Conservation (phyloP, 352 stramenopile genomes). For the Paralagenidium karlingii region DNA sequence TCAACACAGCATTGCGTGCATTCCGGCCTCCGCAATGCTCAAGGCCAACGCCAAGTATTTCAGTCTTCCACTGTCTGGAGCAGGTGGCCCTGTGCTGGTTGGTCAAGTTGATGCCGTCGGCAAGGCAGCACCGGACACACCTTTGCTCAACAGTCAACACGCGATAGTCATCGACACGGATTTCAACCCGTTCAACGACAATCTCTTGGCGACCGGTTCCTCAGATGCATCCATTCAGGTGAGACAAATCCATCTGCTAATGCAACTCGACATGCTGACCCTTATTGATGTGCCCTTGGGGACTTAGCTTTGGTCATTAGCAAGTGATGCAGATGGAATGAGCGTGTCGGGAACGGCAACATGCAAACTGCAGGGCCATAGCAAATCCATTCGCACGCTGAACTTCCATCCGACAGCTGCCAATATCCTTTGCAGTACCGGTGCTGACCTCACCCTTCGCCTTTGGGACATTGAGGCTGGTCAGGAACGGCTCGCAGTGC, state of each 20-base stretch:
- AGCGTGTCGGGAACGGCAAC: background rate
- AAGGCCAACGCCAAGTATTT: slow-evolving; percentile 42
- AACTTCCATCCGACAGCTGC: slow-evolving; percentile 51
- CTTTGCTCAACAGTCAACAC: slow-evolving; percentile 56
- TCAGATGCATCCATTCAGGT: slow-evolving; percentile 45
- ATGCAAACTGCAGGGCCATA: slow-evolving; percentile 35
- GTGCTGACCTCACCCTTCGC: slow-evolving; percentile 40
- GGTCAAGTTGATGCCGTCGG: slow-evolving; percentile 22
- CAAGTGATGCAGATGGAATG: no score
- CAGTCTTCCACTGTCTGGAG: slow-evolving; percentile 36
- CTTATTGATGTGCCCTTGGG: background rate
- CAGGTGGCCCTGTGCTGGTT: slow-evolving; percentile 55
- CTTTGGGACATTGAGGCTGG: slow-evolving; percentile 65
- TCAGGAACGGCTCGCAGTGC: slow-evolving; percentile 23
- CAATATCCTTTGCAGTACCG: slow-evolving; percentile 47
- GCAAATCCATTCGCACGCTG: slow-evolving; percentile 34
- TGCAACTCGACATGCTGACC: background rate
- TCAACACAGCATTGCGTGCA: slow-evolving; percentile 21
- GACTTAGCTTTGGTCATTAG: no score
- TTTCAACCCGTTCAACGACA: slow-evolving; percentile 43
- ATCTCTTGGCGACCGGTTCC: slow-evolving; percentile 42
- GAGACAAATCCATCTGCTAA: background rate
- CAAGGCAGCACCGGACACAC: slow-evolving; percentile 19
- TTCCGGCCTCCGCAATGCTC: slow-evolving; percentile 26
- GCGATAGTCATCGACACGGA: slow-evolving; percentile 40